Conservation (phyloP, 768 basidiomycete species). For the Coprinopsis sp. region DNA sequence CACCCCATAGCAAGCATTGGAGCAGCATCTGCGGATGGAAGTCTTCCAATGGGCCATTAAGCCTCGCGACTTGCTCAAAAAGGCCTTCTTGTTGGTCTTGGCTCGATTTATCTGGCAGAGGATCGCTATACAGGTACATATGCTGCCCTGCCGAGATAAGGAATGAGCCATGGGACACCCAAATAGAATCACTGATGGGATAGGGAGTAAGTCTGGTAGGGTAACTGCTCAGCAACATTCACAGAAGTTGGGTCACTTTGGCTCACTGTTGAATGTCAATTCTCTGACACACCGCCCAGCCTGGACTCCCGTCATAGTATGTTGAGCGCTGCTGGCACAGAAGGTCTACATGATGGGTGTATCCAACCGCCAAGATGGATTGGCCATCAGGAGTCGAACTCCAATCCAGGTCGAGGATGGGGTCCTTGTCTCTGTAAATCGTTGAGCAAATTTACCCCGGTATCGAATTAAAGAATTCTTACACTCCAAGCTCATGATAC, state of each 20-base stretch:
- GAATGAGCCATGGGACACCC: constrained; percentile 80
- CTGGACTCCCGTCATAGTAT: constrained; percentile 79
- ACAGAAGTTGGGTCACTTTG: constrained; percentile 1
- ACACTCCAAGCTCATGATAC: constrained; percentile 62
- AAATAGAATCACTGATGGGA: constrained; percentile 85
- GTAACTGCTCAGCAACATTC: constrained; percentile 2
- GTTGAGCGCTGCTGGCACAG: constrained; percentile 91
- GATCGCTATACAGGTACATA: constrained; percentile 72
- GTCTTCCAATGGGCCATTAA: constrained; percentile 84
- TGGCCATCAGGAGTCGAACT: constrained; percentile 85
- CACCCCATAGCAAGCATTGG: constrained; percentile 92
- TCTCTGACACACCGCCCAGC: constrained; percentile 69
- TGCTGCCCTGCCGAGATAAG: constrained; percentile 81
- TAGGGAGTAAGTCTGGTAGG: constrained; percentile 67
- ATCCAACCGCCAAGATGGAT: constrained; percentile 89
- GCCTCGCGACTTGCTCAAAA: constrained; percentile 76
- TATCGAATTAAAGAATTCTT: constrained; percentile 14
- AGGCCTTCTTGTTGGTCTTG: constrained; percentile 41
- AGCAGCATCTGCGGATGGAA: constrained; percentile 92
- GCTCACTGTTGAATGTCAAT: constrained; percentile 68
- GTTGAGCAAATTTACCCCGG: neutral
- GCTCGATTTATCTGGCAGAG: constrained; percentile 13
- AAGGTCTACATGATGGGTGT: constrained; percentile 71
- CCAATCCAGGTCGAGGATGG: constrained; percentile 86
- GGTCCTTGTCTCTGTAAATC: constrained; percentile 37